Conservation (phyloP, 441 rosid species). For the Codiaeum variegatum region DNA sequence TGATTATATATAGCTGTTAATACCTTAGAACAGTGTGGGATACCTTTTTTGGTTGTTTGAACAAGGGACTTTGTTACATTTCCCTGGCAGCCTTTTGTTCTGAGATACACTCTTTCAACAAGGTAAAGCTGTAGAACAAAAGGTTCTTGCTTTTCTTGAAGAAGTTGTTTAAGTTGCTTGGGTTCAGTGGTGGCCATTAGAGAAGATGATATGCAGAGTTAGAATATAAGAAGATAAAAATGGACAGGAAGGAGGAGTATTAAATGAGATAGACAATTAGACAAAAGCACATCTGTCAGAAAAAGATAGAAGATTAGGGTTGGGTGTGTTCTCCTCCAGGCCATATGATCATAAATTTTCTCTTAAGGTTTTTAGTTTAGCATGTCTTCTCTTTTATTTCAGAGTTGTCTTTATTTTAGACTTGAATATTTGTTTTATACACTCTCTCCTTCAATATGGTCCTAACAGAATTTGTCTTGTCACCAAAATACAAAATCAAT, state of each 20-base stretch:
- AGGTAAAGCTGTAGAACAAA: conserved; percentile 40
- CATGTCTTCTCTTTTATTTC: background rate
- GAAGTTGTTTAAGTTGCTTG: conserved; percentile 45
- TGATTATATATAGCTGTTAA: conserved; percentile 29
- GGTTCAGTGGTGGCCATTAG: conserved; percentile 17
- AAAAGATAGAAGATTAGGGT: conserved; percentile 15
- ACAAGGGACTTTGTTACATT: conserved; percentile 21
- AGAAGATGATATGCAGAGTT: background rate
- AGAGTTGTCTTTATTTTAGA: background rate
- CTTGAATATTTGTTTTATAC: too few relatives aligned
- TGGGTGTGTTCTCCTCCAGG: background rate
- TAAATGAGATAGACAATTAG: conserved; percentile 32
- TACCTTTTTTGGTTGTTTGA: conserved; percentile 27
- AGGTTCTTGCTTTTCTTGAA: conserved; percentile 59
- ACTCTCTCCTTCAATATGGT: background rate
- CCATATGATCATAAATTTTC: conserved; percentile 11
- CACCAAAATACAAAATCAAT: background rate
- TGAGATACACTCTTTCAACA: conserved; percentile 32
- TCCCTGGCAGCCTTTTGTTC: conserved; percentile 26
- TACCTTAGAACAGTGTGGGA: conserved; percentile 21
- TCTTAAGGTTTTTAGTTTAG: background rate
- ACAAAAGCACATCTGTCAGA: conserved; percentile 33
- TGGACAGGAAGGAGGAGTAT: conserved; percentile 2
- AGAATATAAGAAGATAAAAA: conserved; percentile 14
- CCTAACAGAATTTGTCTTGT: conserved; percentile 1